These are phyloP conservation scores for Cladosporium colombiae DNA, from an alignment of 2,329 filamentous ascomycete genomes.

Conservation along the genomic window DNA sequence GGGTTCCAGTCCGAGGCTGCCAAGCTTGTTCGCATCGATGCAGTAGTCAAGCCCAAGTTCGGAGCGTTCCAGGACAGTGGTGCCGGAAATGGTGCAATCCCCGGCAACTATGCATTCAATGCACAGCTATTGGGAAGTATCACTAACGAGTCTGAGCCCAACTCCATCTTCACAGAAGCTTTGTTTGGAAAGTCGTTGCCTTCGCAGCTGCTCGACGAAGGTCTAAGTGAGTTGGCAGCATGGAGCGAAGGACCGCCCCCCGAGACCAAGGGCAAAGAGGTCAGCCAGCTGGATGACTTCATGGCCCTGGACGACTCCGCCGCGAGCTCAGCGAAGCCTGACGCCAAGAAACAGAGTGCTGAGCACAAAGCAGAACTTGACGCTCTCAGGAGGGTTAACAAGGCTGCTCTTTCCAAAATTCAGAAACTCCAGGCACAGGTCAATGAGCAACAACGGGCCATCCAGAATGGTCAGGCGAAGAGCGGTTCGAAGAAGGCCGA, in stretches of 20 bases:
- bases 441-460: conserved; percentile 27
- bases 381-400: conserved; percentile 48
- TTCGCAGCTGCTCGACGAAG: conserved; percentile 36
- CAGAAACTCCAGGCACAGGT: conserved; percentile 46
- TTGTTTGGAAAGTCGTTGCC: conserved; percentile 48
- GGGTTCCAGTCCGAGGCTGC: conserved; percentile 43
- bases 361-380: conserved; percentile 42
- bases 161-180: conserved; percentile 41
- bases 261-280: conserved; percentile 18
- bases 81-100: conserved; percentile 38
- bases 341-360: conserved; percentile 33
- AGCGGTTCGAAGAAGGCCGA: conserved; percentile 16
- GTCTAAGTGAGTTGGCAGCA: conserved; percentile 36
- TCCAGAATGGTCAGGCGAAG: conserved; percentile 8
- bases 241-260: conserved; percentile 40
- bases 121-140: conserved; percentile 57
- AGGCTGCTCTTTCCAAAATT: conserved; percentile 47
- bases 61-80: conserved; percentile 49
- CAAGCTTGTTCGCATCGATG: conserved; percentile 53
- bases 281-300: conserved; percentile 38
- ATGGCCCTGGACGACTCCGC: conserved; percentile 37
- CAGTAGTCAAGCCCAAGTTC: conserved; percentile 78
- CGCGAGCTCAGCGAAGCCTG: conserved; percentile 8
- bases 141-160: conserved; percentile 26
- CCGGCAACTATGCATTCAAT: conserved; percentile 64